Base-by-base conservation (phyloP, 306 rosid genomes). In the Vigna hirtella region DNA sequence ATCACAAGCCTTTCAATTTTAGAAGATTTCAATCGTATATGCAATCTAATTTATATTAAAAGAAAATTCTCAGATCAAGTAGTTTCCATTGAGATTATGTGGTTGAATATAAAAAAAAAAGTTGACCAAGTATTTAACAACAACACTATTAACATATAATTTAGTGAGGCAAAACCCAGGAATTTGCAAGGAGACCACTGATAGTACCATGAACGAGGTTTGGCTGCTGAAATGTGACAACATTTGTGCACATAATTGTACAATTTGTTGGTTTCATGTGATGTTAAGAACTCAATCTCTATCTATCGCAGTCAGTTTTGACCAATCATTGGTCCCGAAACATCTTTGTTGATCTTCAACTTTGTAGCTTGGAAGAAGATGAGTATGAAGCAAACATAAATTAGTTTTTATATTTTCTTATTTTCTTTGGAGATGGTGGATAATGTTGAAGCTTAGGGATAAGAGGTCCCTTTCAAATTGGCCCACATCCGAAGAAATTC, bases 221-320 rank as follows among this genome's bases (percentile, higher is more conserved):
- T 34, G 22, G 24, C 15, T 8, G 28, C 26, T 50, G 59, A 26
- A 71, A 52, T 3, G 34, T 50, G 2, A n/a, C 75, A 18, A 12
- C 11, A 22, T 64, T 64, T 53, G 52, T 66, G 18, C 36, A 14
- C 6, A 18, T 56, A 72, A 20, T 12, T 72, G 49, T 67, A 84
- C 81, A 76, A 70, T 51, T 84, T 62, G 62, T 12, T 73, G 70
- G 5, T 52, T 38, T 11, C 55, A 76, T 59, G 36, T 52, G 71
- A 43, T 16, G 79, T 26, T 45, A 72, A 76, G 76, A 20, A 76
- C 85, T 76, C 53, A 66, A 30, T 61, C 73, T 68, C 79, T 64
- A 30, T 24, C 34, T 56, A 32, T 51, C 67, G 20, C 17, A 55
- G 53, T 77, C 74, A 77, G 18, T 10, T 80, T 65, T 59, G 52